Conservation (phyloP, 2,329 filamentous ascomycete species). For the Apiospora arundinis region DNA sequence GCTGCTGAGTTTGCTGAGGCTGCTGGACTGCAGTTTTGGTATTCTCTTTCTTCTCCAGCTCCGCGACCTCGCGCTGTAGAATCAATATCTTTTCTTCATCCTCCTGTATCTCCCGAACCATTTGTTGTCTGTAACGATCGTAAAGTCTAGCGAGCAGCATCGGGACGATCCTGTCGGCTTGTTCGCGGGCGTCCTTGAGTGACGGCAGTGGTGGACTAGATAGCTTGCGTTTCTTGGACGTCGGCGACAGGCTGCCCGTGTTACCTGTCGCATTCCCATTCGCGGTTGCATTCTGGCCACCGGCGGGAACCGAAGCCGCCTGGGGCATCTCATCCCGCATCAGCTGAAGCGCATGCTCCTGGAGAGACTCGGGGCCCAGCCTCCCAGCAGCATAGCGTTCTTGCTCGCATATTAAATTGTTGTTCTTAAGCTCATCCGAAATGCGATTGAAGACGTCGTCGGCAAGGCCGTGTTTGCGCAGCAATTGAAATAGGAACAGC, state of each 20-base stretch:
- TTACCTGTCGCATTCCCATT: slow-evolving; percentile 40
- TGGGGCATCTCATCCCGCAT: slow-evolving; percentile 74
- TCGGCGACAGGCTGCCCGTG: slow-evolving; percentile 54
- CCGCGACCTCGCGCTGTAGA: slow-evolving; percentile 71
- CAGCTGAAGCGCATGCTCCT: slow-evolving; percentile 78
- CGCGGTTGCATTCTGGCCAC: slow-evolving; percentile 24
- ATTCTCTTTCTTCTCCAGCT: slow-evolving; percentile 64
- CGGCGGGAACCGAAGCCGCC: slow-evolving; percentile 52
- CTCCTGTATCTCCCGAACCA: slow-evolving; percentile 73
- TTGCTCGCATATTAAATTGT: slow-evolving; percentile 74
- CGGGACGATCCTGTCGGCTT: slow-evolving; percentile 39
- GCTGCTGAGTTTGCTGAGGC: no score
- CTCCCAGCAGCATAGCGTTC: slow-evolving; percentile 75
- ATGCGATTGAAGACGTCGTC: slow-evolving; percentile 72
- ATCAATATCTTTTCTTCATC: slow-evolving; percentile 73
- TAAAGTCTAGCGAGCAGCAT: slow-evolving; percentile 66
- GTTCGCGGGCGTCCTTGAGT: slow-evolving; percentile 69
- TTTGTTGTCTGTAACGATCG: slow-evolving; percentile 72
- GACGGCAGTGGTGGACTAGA: slow-evolving; percentile 68
- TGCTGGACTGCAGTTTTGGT: slow-evolving; percentile 27
- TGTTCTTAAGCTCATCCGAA: slow-evolving; percentile 75
- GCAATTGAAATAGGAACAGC: slow-evolving; percentile 82
- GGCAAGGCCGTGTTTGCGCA: slow-evolving; percentile 71
- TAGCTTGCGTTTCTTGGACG: slow-evolving; percentile 77
- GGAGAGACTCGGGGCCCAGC: slow-evolving; percentile 78